These are phyloP conservation scores for Albizia julibrissin DNA, from an alignment of 306 rosid genomes.

Conservation along the genomic window DNA sequence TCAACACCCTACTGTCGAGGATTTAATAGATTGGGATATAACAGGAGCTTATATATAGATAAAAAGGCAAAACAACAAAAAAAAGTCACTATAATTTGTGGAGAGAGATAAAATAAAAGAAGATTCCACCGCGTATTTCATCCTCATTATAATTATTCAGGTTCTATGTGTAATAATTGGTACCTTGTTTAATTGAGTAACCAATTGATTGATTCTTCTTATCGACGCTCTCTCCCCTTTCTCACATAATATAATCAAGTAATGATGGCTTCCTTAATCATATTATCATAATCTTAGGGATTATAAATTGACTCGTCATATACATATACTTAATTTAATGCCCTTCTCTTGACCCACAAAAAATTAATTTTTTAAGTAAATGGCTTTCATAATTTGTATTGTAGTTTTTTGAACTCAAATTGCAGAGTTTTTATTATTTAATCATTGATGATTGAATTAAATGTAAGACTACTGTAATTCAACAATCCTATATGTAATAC, in stretches of 20 bases:
- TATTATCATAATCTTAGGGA: constrained; percentile 30
- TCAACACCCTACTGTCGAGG: too few relatives aligned
- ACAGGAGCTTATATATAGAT: not conserved
- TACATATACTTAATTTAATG: not conserved
- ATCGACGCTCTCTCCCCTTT: constrained; percentile 5
- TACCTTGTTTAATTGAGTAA: constrained; percentile 31
- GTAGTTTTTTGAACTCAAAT: not conserved
- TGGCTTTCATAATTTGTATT: not conserved
- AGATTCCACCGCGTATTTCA: constrained; percentile 35
- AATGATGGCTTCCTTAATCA: constrained; percentile 16
- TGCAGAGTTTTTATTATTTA: not conserved
- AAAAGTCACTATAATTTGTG: not conserved
- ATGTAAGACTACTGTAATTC: not conserved
- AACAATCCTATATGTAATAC: not conserved
- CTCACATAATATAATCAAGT: constrained; percentile 23
- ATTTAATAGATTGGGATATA: constrained; percentile 38
- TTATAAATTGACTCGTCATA: constrained; percentile 19
- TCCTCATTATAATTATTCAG: constrained; percentile 22
- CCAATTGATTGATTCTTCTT: not conserved
- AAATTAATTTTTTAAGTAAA: not conserved
- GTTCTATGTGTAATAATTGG: constrained; percentile 28
- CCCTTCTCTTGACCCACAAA: not conserved
- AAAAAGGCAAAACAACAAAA: constrained; percentile 17
- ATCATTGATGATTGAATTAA: not conserved
- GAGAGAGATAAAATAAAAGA: constrained; percentile 30